Evolutionary conservation across 192 early-diverging fungal species (phyloP).

Genomic region (Funneliformis geosporum): DNA sequence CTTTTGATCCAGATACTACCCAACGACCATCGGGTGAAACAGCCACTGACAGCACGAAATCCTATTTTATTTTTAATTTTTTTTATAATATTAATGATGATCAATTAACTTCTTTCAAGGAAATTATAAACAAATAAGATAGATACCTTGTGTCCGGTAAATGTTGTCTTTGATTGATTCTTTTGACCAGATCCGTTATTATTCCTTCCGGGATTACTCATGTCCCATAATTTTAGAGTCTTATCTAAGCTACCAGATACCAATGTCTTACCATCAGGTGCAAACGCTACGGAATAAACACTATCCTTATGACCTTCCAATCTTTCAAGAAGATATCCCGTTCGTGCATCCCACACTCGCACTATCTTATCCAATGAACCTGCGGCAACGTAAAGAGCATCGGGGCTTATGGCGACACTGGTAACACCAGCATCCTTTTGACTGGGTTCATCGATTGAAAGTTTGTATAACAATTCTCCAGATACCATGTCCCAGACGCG

Average conservation of each 20-base stretch:
- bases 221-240: conserved; percentile 91
- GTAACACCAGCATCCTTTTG: conserved; percentile 93
- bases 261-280: conserved; percentile 87
- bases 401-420: conserved; percentile 90
- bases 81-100: not conserved
- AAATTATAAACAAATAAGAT: not conserved
- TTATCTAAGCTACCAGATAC: conserved; percentile 92
- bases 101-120: not conserved
- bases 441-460: conserved; percentile 78
- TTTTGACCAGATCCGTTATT: conserved; percentile 37
- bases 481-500: conserved; percentile 86
- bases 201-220: conserved; percentile 50
- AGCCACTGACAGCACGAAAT: conserved; percentile 97
- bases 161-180: conserved; percentile 47
- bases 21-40: conserved; percentile 82
- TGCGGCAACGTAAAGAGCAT: conserved; percentile 82
- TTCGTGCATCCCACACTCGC: conserved; percentile 86
- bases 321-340: conserved; percentile 79
- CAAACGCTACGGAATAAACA: conserved; percentile 94
- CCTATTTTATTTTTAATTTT: conserved; percentile 49
- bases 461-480: conserved; percentile 68
- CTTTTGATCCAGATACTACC: conserved; percentile 91
- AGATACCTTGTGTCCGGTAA: conserved; percentile 56
- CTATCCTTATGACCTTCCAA: conserved; percentile 95
- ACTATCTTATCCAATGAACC: conserved; percentile 93